These are phyloP conservation scores for Clavaria fumosa DNA, from an alignment of 768 basidiomycete genomes.

Conservation along the genomic window DNA sequence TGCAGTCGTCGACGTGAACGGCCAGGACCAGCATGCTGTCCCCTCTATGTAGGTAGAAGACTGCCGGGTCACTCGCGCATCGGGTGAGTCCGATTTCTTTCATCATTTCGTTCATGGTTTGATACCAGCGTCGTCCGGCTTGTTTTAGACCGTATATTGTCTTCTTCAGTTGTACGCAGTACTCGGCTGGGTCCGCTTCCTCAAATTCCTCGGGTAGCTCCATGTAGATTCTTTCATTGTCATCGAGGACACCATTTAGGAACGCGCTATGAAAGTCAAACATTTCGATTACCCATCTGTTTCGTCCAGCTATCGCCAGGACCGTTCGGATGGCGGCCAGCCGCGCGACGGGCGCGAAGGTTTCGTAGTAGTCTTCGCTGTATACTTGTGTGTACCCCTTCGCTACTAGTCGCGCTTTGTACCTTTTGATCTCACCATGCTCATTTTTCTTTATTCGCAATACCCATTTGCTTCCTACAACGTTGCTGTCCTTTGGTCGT, in stretches of 20 bases:
- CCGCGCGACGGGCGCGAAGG: conserved; percentile 19
- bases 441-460: conserved; percentile 25
- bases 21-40: conserved; percentile 11
- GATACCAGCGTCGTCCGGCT: conserved; percentile 16
- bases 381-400: conserved; percentile 25
- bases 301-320: conserved; percentile 18
- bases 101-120: conserved; percentile 7
- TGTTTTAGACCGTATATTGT: conserved; percentile 20
- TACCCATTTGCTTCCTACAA: conserved; percentile 26
- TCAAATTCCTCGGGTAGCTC: conserved; percentile 20
- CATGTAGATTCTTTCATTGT: conserved; percentile 27
- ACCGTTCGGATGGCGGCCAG: conserved; percentile 13
- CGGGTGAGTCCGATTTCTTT: conserved; percentile 11
- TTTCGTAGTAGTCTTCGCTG: conserved; percentile 26
- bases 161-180: conserved; percentile 14
- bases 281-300: conserved; percentile 10
- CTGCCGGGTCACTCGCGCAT: conserved; percentile 14
- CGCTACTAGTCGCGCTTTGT: conserved; percentile 27
- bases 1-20: conserved; percentile 22
- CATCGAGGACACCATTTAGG: conserved; percentile 23
- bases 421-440: conserved; percentile 16
- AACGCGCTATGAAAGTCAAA: conserved; percentile 27
- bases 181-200: not conserved
- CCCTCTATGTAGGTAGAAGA: conserved; percentile 12
- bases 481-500: conserved; percentile 15